These are phyloP conservation scores for Sphagnum magellanicum DNA, from an alignment of 228 moss, liverwort and hornwort genomes.

Conservation along the genomic window DNA sequence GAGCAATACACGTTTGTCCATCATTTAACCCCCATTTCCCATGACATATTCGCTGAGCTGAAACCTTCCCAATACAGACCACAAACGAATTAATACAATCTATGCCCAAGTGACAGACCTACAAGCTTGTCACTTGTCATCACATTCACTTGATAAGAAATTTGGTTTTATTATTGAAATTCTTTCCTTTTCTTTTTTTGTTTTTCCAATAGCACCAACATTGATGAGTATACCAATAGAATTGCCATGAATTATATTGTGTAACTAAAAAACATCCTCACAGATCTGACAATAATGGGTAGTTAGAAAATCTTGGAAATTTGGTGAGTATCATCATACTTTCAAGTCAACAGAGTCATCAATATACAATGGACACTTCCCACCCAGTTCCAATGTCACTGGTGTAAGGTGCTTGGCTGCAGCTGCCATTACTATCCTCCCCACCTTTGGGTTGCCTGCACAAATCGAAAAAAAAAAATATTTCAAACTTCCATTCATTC, in stretches of 20 bases:
- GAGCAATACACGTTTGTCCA: slow-evolving; percentile 59
- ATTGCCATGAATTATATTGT: too few relatives aligned
- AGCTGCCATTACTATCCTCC: slow-evolving; percentile 70
- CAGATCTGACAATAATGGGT: too few relatives aligned
- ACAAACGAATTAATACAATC: too few relatives aligned
- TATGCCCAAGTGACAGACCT: too few relatives aligned
- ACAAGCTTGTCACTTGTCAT: too few relatives aligned
- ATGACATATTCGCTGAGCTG: slow-evolving; percentile 28
- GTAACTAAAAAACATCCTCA: background rate
- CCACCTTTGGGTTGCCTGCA: slow-evolving; percentile 60
- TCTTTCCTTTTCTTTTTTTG: too few relatives aligned
- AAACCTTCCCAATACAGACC: slow-evolving; percentile 15
- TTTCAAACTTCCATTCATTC: too few relatives aligned
- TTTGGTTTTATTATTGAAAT: too few relatives aligned
- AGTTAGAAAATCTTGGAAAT: too few relatives aligned
- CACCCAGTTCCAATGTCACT: slow-evolving; percentile 85
- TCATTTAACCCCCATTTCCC: slow-evolving; percentile 39
- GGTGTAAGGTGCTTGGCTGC: slow-evolving; percentile 89
- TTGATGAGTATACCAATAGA: too few relatives aligned
- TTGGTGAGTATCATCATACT: slow-evolving; percentile 15
- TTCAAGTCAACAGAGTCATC: slow-evolving; percentile 63
- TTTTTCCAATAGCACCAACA: too few relatives aligned
- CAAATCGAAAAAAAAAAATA: background rate
- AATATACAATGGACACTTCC: slow-evolving; percentile 72
- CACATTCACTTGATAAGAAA: too few relatives aligned